These are phyloP conservation scores for Fusarium graminum DNA, from an alignment of 2,329 filamentous ascomycete genomes.

Conservation along the genomic window DNA sequence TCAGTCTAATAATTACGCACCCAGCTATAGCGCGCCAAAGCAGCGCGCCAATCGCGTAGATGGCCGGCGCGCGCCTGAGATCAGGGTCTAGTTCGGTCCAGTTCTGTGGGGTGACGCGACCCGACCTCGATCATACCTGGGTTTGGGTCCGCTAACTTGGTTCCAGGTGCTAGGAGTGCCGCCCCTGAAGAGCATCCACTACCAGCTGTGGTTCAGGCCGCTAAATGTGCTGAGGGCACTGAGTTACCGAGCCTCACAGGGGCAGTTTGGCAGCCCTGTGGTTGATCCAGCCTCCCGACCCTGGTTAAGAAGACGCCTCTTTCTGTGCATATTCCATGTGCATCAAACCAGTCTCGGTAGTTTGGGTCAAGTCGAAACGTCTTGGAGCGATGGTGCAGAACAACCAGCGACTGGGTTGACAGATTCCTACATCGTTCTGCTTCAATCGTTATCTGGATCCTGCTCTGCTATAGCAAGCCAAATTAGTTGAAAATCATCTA, in stretches of 20 bases:
- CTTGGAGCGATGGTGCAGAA: conserved; percentile 14
- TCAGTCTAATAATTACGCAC: conserved; percentile 45
- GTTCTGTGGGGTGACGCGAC: conserved; percentile 39
- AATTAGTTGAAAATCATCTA: conserved; percentile 19
- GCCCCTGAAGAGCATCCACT: conserved; percentile 42
- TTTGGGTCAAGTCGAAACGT: conserved; percentile 26
- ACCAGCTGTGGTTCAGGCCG: conserved; percentile 20
- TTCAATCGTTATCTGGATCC: not conserved
- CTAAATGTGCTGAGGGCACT: conserved; percentile 34
- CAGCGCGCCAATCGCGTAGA: conserved; percentile 10
- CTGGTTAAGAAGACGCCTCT: conserved; percentile 31
- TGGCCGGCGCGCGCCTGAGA: conserved; percentile 19
- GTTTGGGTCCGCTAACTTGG: conserved; percentile 14
- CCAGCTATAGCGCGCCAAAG: not conserved
- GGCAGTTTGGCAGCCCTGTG: conserved; percentile 32
- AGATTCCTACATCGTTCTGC: not conserved
- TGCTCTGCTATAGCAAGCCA: not conserved
- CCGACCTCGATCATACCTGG: conserved; percentile 10
- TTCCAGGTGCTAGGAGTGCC: conserved; percentile 14
- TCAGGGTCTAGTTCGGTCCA: conserved; percentile 35
- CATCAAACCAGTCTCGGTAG: conserved; percentile 37
- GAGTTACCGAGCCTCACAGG: conserved; percentile 39
- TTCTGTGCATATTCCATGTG: conserved; percentile 35
- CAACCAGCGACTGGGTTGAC: not conserved
- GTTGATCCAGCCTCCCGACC: conserved; percentile 22